These are phyloP conservation scores for Geopyxis carbonaria DNA, from an alignment of 495 filamentous ascomycete genomes.

Conservation along the genomic window DNA sequence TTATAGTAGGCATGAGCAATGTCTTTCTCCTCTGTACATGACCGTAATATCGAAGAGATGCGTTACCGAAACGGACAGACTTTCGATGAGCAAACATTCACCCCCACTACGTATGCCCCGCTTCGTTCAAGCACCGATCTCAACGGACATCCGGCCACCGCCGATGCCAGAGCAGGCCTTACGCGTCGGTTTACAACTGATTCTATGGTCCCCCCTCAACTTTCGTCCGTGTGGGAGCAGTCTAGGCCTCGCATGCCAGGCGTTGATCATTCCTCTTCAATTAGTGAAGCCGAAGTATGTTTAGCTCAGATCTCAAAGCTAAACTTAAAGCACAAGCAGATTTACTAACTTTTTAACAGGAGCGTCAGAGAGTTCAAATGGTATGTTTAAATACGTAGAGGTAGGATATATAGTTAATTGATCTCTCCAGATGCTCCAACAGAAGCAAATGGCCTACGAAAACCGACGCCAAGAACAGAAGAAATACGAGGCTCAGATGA, in stretches of 20 bases:
- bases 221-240: conserved; percentile 16
- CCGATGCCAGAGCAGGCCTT: conserved; percentile 40
- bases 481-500: conserved; percentile 72
- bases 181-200: conserved; percentile 91
- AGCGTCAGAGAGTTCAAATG: conserved; percentile 21
- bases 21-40: conserved; percentile 24
- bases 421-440: conserved; percentile 51
- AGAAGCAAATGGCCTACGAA: conserved; percentile 78
- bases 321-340: background rate
- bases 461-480: conserved; percentile 63
- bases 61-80: conserved; percentile 17
- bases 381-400: conserved; percentile 12
- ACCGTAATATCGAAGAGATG: conserved; percentile 24
- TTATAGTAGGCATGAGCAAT: conserved; percentile 26
- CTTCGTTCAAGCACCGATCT: conserved; percentile 15
- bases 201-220: conserved; percentile 29
- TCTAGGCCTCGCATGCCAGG: conserved; percentile 22
- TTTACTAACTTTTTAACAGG: conserved; percentile 8
- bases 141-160: conserved; percentile 11
- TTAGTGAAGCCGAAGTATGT: conserved; percentile 23
- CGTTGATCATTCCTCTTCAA: conserved; percentile 40
- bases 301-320: background rate
- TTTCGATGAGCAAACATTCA: conserved; percentile 23
- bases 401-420: background rate
- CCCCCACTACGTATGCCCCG: conserved; percentile 22